These are phyloP conservation scores for Asterophora parasitica DNA, from an alignment of 768 basidiomycete species.

Conservation along the genomic window DNA sequence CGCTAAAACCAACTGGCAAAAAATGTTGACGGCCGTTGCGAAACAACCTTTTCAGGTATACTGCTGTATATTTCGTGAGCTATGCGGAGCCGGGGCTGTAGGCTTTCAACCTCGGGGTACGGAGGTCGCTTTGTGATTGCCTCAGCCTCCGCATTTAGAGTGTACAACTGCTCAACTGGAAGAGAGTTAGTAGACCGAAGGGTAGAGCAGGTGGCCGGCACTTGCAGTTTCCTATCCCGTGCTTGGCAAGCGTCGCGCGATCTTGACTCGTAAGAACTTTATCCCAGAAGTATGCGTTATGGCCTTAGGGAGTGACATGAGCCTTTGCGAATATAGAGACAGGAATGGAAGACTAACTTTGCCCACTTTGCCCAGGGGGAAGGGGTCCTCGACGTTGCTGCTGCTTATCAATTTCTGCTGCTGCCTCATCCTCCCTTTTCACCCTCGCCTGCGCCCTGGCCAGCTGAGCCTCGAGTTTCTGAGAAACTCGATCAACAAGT, in stretches of 20 bases:
- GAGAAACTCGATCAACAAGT: constrained; percentile 5
- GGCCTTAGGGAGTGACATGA: constrained; percentile 8
- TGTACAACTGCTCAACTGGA: constrained; percentile 25
- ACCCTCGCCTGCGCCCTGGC: constrained; percentile 19
- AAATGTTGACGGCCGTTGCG: constrained; percentile 12
- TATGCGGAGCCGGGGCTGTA: constrained; percentile 21
- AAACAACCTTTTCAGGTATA: constrained; percentile 24
- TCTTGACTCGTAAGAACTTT: constrained; percentile 24
- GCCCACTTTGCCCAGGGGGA: background rate
- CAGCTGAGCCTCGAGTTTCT: constrained; percentile 28
- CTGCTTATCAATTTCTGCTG: constrained; percentile 15
- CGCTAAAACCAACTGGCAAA: constrained; percentile 15
- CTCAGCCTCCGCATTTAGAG: constrained; percentile 22
- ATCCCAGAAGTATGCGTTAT: constrained; percentile 24
- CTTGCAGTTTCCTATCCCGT: constrained; percentile 28
- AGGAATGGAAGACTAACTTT: background rate
- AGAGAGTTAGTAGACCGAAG: background rate
- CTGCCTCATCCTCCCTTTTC: constrained; percentile 23
- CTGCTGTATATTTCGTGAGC: constrained; percentile 25
- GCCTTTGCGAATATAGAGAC: background rate
- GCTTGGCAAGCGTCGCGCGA: constrained; percentile 19
- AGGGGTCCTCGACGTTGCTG: constrained; percentile 7
- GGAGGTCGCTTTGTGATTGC: constrained; percentile 21
- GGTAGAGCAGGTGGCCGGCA: background rate
- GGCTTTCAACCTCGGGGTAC: constrained; percentile 19